Base-by-base conservation (phyloP, 768 basidiomycete genomes). In the Hemileccinum rubropunctum region DNA sequence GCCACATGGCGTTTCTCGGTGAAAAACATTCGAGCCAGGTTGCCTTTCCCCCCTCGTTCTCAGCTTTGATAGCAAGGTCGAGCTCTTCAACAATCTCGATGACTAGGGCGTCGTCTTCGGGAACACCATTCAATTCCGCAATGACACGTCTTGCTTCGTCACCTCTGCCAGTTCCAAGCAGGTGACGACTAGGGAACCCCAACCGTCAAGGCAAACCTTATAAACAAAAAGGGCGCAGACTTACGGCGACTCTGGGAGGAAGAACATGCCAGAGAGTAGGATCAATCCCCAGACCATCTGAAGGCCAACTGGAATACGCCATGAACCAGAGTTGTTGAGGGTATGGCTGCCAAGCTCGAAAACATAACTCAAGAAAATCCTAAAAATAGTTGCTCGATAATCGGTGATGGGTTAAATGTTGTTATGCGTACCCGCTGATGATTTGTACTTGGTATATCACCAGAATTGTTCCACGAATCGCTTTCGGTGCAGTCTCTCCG, bases 11-110 rank as follows among this genome's bases (percentile, higher is more conserved):
- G 56, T 88, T 86, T 38, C 80, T 68, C 4, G 76, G 73, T 1
- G 84, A 83, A 75, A 91, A 90, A 66, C 86, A 88, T 63, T 91
- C 88, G 23, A 74, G 37, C 88, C 88, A 91, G 0, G 82, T 84
- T 2, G 86, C 85, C 60, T 87, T 84, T 7, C 88, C 88, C 18
- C 86, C 88, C 45, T 86, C 83, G 59, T 91, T 91, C 67, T 91
- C 88, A 4, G 77, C 80, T 14, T 71, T 72, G 60, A 91, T 83
- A 34, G 76, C 84, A 49, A 73, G 79, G 50, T 81, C 73, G 23
- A 91, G 76, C 54, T 90, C 88, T 23, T 78, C 79, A 15, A 89
- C 68, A 6, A 71, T 68, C 47, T 85, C 86, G 8, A 74, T 61
- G 1, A 89, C 84, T 11, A 88, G 53, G 0, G 73, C 65, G 52